These are phyloP conservation scores for Crithidia fasciculata DNA, from an alignment of 208 protist genomes.

Conservation along the genomic window DNA sequence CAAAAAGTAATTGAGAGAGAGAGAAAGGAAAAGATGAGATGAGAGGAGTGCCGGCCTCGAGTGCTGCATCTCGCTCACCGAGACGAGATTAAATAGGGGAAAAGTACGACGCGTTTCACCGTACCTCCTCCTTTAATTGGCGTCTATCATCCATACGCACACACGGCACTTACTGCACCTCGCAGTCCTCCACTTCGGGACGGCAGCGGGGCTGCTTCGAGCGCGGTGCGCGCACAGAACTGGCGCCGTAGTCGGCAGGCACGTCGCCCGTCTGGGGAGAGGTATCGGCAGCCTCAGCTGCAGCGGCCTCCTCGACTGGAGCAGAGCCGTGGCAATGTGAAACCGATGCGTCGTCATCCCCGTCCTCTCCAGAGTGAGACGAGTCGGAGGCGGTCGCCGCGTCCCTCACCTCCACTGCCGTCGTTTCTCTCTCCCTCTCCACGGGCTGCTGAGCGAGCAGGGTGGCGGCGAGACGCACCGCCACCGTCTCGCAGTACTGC, in stretches of 20 bases:
- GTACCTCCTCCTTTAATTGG: not conserved
- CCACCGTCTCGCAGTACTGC: constrained; percentile 60
- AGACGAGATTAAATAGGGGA: too few relatives aligned
- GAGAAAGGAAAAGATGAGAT: not conserved
- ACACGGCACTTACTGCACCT: constrained; percentile 34
- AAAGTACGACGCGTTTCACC: too few relatives aligned
- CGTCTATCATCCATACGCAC: not conserved
- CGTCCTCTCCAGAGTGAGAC: too few relatives aligned
- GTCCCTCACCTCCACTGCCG: not conserved
- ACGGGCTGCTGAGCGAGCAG: constrained; percentile 11
- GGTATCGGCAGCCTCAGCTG: too few relatives aligned
- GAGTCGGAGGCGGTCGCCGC: not conserved
- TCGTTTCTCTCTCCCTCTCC: not conserved
- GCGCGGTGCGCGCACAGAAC: not conserved
- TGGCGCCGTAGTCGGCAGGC: not conserved
- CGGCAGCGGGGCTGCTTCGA: constrained; percentile 23
- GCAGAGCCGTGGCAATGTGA: too few relatives aligned
- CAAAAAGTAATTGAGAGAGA: too few relatives aligned
- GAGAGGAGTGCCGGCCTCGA: not conserved
- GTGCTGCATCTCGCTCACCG: too few relatives aligned
- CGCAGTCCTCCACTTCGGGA: constrained; percentile 48
- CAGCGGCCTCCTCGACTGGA: too few relatives aligned
- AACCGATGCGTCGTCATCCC: too few relatives aligned
- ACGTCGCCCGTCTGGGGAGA: not conserved
- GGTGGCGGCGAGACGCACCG: constrained; percentile 35